phyloP scores from a whole-genome alignment of 352 stramenopile genomes.

The Phytophthora idaei region DNA sequence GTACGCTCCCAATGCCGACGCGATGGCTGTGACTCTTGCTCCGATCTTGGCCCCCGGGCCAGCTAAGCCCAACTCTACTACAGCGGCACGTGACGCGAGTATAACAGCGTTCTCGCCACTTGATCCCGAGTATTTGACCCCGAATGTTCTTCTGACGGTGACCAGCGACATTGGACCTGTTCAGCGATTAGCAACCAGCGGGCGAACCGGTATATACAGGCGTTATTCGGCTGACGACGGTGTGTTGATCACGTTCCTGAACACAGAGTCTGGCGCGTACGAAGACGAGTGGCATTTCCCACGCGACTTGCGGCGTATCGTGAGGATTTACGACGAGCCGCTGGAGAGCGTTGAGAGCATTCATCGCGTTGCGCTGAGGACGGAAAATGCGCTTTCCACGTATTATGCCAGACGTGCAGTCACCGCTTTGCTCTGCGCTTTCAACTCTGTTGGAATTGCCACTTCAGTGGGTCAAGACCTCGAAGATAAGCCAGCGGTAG shows the following conservation, averaged over 20 bases:
- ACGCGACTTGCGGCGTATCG: constrained; percentile 78
- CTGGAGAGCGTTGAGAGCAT: constrained; percentile 74
- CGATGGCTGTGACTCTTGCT: constrained; percentile 80
- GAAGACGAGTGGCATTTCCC: constrained; percentile 85
- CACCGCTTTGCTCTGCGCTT: constrained; percentile 37
- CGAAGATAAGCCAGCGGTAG: constrained; percentile 22
- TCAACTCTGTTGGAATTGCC: constrained; percentile 15
- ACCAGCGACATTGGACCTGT: constrained; percentile 73
- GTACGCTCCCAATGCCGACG: constrained; percentile 53
- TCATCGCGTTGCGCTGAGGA: constrained; percentile 73
- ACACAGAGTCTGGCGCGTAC: constrained; percentile 85
- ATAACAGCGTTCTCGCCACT: constrained; percentile 62
- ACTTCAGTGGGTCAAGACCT: constrained; percentile 6
- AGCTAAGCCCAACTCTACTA: constrained; percentile 29
- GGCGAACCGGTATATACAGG: constrained; percentile 73
- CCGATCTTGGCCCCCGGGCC: constrained; percentile 67
- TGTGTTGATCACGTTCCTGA: constrained; percentile 84
- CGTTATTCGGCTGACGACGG: constrained; percentile 59
- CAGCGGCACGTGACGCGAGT: constrained; percentile 25
- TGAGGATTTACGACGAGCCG: constrained; percentile 81
- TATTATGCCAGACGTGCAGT: constrained; percentile 79
- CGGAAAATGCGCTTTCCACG: constrained; percentile 81
- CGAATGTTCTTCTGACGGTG: constrained; percentile 82
- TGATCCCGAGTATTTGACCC: constrained; percentile 72
- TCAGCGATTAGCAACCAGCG: constrained; percentile 64